Percentiles rank a stretch among this genome's conserved stretches.
Conservation (phyloP, 2,329 filamentous ascomycete genomes). For the Teratosphaeria nubilosa region DNA sequence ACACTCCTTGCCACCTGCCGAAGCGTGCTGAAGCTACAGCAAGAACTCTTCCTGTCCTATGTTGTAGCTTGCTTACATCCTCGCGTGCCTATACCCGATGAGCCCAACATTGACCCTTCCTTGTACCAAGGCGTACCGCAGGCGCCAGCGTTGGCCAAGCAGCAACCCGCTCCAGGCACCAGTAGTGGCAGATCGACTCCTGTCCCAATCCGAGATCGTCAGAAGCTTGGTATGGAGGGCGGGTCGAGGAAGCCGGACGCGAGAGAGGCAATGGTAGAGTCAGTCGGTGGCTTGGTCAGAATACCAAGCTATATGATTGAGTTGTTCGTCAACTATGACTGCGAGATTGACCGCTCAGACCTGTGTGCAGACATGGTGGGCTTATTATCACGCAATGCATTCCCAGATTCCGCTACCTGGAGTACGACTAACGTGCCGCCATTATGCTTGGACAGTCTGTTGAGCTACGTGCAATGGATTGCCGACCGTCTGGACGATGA, state of each 20-base stretch:
- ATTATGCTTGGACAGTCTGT: slow-evolving; percentile 79
- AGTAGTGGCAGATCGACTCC: slow-evolving; percentile 79
- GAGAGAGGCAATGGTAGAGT: slow-evolving; percentile 96
- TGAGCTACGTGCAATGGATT: slow-evolving; percentile 86
- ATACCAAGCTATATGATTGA: slow-evolving; percentile 94
- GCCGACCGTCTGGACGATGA: slow-evolving; percentile 72
- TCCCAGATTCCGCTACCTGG: slow-evolving; percentile 96
- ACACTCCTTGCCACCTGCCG: slow-evolving; percentile 86
- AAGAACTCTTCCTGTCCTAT: slow-evolving; percentile 92
- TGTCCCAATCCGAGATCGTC: slow-evolving; percentile 81
- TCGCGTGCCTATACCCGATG: slow-evolving; percentile 83
- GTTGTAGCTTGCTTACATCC: slow-evolving; percentile 89
- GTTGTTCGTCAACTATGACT: slow-evolving; percentile 96
- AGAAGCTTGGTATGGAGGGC: slow-evolving; percentile 85
- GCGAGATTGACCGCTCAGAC: slow-evolving; percentile 81
- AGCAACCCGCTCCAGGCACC: slow-evolving; percentile 50
- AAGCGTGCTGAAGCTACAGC: slow-evolving; percentile 83
- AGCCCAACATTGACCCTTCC: slow-evolving; percentile 79
- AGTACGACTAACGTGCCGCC: slow-evolving; percentile 97
- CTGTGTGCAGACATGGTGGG: slow-evolving; percentile 94
- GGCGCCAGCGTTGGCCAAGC: slow-evolving; percentile 77
- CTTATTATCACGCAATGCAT: slow-evolving; percentile 81
- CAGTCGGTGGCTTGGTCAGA: slow-evolving; percentile 77
- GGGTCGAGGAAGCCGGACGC: slow-evolving; percentile 88
- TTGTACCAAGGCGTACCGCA: slow-evolving; percentile 91